These are phyloP conservation scores for Chlamydomonas sp. DNA, from an alignment of 139 green algal species.

Conservation along the genomic window DNA sequence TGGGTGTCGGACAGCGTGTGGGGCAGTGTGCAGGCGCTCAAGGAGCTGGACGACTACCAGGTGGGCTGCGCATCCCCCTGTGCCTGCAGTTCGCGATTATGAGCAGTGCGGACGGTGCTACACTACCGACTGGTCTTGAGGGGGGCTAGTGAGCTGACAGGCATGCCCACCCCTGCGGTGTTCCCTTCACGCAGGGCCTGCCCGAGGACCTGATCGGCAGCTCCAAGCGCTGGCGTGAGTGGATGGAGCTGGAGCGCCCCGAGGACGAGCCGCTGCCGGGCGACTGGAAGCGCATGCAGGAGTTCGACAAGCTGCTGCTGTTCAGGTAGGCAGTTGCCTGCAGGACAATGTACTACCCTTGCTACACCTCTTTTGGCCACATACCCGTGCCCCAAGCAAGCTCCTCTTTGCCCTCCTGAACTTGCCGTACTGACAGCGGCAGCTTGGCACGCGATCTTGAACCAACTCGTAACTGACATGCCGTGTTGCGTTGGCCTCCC, in stretches of 20 bases:
- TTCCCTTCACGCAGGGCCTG: conserved; percentile 48
- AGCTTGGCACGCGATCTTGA: conserved; percentile 13
- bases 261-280: conserved; percentile 92
- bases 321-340: conserved; percentile 24
- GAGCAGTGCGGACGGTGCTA: not conserved
- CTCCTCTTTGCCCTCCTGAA: not conserved
- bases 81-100: not conserved
- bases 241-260: conserved; percentile 88
- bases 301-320: conserved; percentile 84
- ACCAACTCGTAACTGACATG: not conserved
- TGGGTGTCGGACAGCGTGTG: conserved; percentile 80
- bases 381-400: not conserved
- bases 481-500: conserved; percentile 49
- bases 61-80: not conserved
- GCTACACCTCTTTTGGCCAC: not conserved
- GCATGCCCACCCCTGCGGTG: no score
- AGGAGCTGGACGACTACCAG: conserved; percentile 86
- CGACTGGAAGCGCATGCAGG: conserved; percentile 93
- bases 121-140: no score
- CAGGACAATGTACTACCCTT: no score
- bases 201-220: conserved; percentile 86
- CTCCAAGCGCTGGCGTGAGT: conserved; percentile 92
- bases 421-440: not conserved
- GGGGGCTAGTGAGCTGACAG: no score
- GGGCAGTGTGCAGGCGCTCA: conserved; percentile 59